phyloP scores from a whole-genome alignment of 2,329 filamentous ascomycete species.

The Penicillium expansum region DNA sequence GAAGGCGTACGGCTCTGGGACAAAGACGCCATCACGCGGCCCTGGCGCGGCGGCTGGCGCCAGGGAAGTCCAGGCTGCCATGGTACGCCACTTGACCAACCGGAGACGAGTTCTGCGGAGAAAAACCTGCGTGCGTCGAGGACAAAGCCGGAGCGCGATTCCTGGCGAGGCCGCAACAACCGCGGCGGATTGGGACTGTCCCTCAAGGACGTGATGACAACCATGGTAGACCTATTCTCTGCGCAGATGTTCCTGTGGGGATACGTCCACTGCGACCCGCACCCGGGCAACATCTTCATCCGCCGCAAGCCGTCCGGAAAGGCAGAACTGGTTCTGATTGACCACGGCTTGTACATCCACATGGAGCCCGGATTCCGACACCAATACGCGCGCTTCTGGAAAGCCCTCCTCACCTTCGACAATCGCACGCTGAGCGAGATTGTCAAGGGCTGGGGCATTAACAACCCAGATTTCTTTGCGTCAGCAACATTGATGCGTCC shows the following conservation, averaged over 20 bases:
- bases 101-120: constrained; percentile 46
- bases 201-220: constrained; percentile 86
- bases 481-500: constrained; percentile 85
- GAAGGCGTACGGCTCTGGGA: constrained; percentile 93
- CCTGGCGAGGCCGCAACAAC: constrained; percentile 70
- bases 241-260: constrained; percentile 98
- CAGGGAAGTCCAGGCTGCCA: constrained; percentile 75
- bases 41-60: constrained; percentile 75
- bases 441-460: constrained; percentile 79
- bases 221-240: constrained; percentile 94
- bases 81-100: constrained; percentile 59
- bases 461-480: constrained; percentile 85
- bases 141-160: constrained; percentile 75
- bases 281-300: constrained; percentile 96
- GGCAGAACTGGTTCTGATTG: constrained; percentile 89
- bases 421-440: constrained; percentile 73
- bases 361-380: constrained; percentile 80
- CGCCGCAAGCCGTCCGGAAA: constrained; percentile 77
- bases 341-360: constrained; percentile 93
- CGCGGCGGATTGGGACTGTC: constrained; percentile 81
- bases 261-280: constrained; percentile 91
- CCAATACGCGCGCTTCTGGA: constrained; percentile 90
- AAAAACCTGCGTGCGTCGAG: constrained; percentile 42
- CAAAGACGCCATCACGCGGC: constrained; percentile 71
- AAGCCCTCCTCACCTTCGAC: constrained; percentile 88